Percentiles rank a stretch among this genome's conserved stretches.
These are phyloP conservation scores for Trichoderma brevicompactum DNA, from an alignment of 2,329 filamentous ascomycete genomes.

Conservation along the genomic window DNA sequence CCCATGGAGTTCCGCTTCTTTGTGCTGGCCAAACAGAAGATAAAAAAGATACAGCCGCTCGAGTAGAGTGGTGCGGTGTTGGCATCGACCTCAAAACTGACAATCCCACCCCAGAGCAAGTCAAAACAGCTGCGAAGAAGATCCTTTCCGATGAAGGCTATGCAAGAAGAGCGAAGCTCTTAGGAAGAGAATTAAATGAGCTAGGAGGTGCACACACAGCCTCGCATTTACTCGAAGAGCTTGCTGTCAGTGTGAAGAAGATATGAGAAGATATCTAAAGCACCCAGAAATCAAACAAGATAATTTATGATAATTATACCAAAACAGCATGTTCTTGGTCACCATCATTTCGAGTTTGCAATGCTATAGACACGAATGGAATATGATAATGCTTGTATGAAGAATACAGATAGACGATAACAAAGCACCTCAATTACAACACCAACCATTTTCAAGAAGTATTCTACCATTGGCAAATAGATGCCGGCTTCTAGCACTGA, in stretches of 20 bases:
- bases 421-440: no score
- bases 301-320: background rate
- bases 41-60: slow-evolving; percentile 44
- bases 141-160: slow-evolving; percentile 37
- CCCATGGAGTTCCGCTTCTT: slow-evolving; percentile 42
- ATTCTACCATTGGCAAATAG: background rate
- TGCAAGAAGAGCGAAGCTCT: slow-evolving; percentile 32
- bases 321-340: background rate
- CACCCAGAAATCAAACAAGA: background rate
- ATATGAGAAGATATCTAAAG: background rate
- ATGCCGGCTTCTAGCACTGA: background rate
- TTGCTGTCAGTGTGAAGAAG: slow-evolving; percentile 14
- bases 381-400: background rate
- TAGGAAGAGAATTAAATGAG: slow-evolving; percentile 38
- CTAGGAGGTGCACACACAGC: slow-evolving; percentile 38
- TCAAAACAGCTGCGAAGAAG: slow-evolving; percentile 35
- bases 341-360: background rate
- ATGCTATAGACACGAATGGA: background rate
- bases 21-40: slow-evolving; percentile 46
- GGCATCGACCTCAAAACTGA: slow-evolving; percentile 46
- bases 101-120: slow-evolving; percentile 37
- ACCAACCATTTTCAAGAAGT: background rate
- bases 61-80: slow-evolving; percentile 39
- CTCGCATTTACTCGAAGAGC: slow-evolving; percentile 39
- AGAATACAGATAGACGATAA: background rate